Conservation (phyloP, 148 eudicot species). For the Amaranthus hypochondriacus region DNA sequence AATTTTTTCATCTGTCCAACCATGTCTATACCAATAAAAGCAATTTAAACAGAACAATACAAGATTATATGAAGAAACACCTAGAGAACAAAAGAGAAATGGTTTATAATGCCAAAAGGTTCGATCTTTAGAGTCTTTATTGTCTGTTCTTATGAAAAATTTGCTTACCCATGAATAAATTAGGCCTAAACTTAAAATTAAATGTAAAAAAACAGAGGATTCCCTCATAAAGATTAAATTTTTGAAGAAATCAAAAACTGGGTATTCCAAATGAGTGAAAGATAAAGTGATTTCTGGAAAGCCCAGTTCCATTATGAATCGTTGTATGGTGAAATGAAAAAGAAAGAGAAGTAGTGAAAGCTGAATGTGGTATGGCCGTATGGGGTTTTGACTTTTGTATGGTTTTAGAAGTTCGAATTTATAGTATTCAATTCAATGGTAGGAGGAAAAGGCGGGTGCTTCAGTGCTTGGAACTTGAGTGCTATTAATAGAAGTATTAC, state of each 20-base stretch:
- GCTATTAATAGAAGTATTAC: no score
- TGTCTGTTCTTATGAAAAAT: not conserved
- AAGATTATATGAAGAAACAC: conserved; percentile 35
- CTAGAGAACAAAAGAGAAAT: conserved; percentile 33
- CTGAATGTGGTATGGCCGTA: no score
- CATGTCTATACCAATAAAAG: conserved; percentile 56
- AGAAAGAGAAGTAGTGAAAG: not conserved
- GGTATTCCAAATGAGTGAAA: conserved; percentile 3
- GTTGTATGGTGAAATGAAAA: not conserved
- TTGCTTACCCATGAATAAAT: conserved; percentile 34
- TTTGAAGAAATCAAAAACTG: conserved; percentile 21
- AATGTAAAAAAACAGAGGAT: conserved; percentile 35
- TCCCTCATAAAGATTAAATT: conserved; percentile 30
- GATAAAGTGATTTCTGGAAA: not conserved
- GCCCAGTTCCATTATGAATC: conserved; percentile 5
- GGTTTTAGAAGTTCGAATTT: no score
- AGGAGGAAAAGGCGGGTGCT: not conserved
- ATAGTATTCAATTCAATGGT: no score
- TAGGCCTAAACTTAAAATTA: conserved; percentile 34
- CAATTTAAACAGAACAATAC: conserved; percentile 33
- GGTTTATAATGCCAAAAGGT: conserved; percentile 30
- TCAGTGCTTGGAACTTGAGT: no score
- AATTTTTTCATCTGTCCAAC: conserved; percentile 48
- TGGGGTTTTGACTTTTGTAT: no score
- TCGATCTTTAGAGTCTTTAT: conserved; percentile 27